A percentile compares a stretch with the other conserved stretches of the same genome.
Conservation (phyloP, 2,329 filamentous ascomycete genomes). For the Botrytis elliptica region DNA sequence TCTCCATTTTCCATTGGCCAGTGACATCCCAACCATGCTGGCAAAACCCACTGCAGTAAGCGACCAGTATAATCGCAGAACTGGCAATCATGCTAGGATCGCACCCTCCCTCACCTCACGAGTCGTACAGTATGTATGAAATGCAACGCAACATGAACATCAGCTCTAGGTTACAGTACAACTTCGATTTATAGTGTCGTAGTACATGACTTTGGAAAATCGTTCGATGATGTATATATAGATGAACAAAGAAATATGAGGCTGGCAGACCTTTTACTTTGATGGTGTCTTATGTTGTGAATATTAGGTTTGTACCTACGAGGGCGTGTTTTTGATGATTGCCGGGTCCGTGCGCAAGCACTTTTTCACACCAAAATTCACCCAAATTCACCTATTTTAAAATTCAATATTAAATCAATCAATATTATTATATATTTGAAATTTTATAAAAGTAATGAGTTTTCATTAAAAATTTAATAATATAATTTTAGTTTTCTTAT, state of each 20-base stretch:
- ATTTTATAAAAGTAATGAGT: no score
- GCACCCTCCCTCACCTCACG: neutral
- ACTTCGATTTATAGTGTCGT: neutral
- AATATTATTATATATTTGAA: no score
- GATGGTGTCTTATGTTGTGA: neutral
- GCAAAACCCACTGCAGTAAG: conserved; percentile 12
- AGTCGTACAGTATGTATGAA: neutral
- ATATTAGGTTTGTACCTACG: neutral
- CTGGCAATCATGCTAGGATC: neutral
- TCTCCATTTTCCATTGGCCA: neutral
- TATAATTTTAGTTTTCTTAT: no score
- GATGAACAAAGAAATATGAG: neutral
- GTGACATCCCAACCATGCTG: neutral
- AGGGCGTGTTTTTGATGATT: no score
- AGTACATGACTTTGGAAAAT: neutral
- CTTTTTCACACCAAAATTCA: no score
- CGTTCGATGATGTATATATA: conserved; percentile 9
- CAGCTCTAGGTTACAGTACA: conserved; percentile 7
- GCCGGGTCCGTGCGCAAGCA: no score
- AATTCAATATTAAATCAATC: no score
- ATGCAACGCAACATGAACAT: conserved; percentile 10
- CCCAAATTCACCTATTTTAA: no score
- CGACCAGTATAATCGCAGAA: neutral
- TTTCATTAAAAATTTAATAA: no score
- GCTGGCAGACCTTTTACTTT: neutral